Evolutionary conservation across 2,329 filamentous ascomycete species (phyloP).

Genomic region (Colletotrichum neosansevieriae): DNA sequence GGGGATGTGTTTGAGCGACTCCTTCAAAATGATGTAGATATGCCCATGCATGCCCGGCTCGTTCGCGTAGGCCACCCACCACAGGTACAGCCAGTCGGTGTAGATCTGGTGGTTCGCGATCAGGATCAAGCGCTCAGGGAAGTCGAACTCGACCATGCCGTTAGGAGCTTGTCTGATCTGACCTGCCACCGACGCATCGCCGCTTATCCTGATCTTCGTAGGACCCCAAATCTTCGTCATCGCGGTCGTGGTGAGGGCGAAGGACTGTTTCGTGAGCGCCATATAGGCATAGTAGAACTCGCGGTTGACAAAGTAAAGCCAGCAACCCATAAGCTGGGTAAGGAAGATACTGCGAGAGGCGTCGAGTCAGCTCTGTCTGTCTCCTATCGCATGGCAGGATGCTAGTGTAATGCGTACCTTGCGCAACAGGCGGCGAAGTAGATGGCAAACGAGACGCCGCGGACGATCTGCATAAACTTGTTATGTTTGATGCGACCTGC

Average conservation of each 20-base stretch:
- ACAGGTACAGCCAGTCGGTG: conserved; percentile 92
- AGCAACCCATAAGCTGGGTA: conserved; percentile 81
- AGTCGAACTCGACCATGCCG: conserved; percentile 81
- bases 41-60: conserved; percentile 82
- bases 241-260: conserved; percentile 81
- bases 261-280: conserved; percentile 86
- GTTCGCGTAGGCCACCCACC: conserved; percentile 92
- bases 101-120: conserved; percentile 93
- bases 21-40: conserved; percentile 91
- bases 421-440: conserved; percentile 65
- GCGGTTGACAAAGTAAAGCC: conserved; percentile 80
- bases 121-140: conserved; percentile 84
- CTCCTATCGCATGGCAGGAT: neutral
- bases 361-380: conserved; percentile 4
- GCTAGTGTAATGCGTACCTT: conserved; percentile 54
- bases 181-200: conserved; percentile 81
- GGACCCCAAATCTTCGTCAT: conserved; percentile 92
- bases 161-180: conserved; percentile 78
- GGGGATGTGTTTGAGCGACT: conserved; percentile 85
- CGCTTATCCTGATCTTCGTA: conserved; percentile 84
- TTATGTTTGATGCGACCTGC: conserved; percentile 68
- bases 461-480: conserved; percentile 60
- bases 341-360: conserved; percentile 66
- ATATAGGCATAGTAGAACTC: conserved; percentile 89
- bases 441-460: conserved; percentile 62